Conservation (phyloP, 192 early-diverging fungal genomes). For the Phycomyces blakesleeanus region DNA sequence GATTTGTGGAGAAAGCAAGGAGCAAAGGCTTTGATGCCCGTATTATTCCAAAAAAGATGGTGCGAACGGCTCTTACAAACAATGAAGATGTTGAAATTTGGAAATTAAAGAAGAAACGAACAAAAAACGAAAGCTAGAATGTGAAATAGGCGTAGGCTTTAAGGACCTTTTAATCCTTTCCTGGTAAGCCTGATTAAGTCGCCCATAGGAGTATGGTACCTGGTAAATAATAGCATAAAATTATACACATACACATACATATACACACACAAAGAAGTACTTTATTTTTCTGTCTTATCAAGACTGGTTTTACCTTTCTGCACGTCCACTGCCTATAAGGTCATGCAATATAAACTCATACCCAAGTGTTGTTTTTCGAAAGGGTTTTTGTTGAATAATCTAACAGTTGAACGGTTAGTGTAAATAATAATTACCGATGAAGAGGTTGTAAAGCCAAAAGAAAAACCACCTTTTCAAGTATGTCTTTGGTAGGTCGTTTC, state of each 20-base stretch:
- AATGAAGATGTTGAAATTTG: conserved; percentile 35
- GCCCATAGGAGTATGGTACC: conserved; percentile 32
- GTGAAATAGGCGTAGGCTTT: too few species aligned
- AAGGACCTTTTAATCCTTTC: conserved; percentile 26
- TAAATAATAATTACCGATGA: too few species aligned
- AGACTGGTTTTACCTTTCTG: conserved; percentile 31
- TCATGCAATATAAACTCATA: conserved; percentile 47
- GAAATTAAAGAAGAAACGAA: conserved; percentile 28
- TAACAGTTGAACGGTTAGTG: too few species aligned
- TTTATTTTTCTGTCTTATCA: background rate
- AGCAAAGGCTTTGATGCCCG: conserved; percentile 24
- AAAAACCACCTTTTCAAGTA: conserved; percentile 35
- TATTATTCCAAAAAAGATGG: conserved; percentile 15
- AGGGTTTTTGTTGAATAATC: conserved; percentile 33
- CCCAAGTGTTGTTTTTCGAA: conserved; percentile 34
- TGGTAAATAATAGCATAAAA: background rate
- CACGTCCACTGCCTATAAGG: conserved; percentile 46
- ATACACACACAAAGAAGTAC: too few species aligned
- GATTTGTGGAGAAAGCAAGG: conserved; percentile 26
- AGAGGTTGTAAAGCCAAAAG: background rate
- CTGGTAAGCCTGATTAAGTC: conserved; percentile 42
- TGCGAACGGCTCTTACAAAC: background rate
- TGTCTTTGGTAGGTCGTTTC: conserved; percentile 41
- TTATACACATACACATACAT: too few species aligned
- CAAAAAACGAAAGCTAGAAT: background rate